phyloP scores from a whole-genome alignment of 371 early-diverging fungal genomes.

The Circinella minor region DNA sequence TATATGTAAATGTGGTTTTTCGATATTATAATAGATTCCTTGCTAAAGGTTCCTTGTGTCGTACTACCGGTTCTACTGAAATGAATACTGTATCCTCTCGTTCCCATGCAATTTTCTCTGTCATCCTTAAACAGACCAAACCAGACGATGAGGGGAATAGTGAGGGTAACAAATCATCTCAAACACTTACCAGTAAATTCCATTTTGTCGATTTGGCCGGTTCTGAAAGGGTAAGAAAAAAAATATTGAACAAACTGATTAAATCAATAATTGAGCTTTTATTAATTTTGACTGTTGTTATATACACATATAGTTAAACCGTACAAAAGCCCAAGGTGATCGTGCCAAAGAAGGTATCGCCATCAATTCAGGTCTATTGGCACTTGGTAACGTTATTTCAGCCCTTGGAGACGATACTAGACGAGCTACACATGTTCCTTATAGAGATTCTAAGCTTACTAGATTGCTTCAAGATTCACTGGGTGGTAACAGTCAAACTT shows the following conservation, averaged over 20 bases:
- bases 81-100: constrained; percentile 98
- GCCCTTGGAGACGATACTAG: constrained; percentile 91
- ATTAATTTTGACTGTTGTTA: background rate
- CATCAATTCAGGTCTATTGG: constrained; percentile 96
- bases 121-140: constrained; percentile 73
- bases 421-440: constrained; percentile 83
- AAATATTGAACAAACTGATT: too few relatives aligned
- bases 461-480: constrained; percentile 96
- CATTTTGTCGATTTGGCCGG: constrained; percentile 99
- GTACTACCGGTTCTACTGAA: constrained; percentile 96
- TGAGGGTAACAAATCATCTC: constrained; percentile 17
- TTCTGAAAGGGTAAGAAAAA: constrained; percentile 49
- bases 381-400: constrained; percentile 98
- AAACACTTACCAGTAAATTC: constrained; percentile 66
- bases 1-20: background rate
- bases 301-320: constrained; percentile 68
- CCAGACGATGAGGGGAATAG: constrained; percentile 18
- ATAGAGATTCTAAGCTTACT: constrained; percentile 99
- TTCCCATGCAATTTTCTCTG: constrained; percentile 98
- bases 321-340: constrained; percentile 94
- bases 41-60: constrained; percentile 79
- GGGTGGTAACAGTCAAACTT: constrained; percentile 91
- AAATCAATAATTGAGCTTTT: background rate
- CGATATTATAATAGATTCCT: constrained; percentile 40
- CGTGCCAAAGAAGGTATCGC: constrained; percentile 96